Evolutionary conservation across 441 rosid species (phyloP).

Genomic region (Arabidopsis lyrata): DNA sequence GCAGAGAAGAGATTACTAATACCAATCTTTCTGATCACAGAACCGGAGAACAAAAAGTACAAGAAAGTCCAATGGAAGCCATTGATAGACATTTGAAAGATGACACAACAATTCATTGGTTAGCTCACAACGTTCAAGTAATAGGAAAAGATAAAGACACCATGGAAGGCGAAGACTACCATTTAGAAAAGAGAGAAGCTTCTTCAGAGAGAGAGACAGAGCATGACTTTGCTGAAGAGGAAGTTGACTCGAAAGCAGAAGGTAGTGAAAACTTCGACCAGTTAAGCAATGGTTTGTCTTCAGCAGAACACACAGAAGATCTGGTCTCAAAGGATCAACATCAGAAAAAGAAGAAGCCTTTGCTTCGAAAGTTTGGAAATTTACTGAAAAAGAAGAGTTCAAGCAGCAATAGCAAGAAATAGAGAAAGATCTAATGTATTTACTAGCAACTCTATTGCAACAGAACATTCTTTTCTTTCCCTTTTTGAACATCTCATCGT

Average conservation of each 20-base stretch:
- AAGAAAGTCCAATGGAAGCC: conserved; percentile 53
- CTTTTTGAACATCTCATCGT: conserved; percentile 13
- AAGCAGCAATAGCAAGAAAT: conserved; percentile 52
- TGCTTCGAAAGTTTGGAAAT: conserved; percentile 84
- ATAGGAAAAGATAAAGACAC: conserved; percentile 62
- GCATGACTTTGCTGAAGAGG: conserved; percentile 71
- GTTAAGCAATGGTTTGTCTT: conserved; percentile 59
- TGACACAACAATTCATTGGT: conserved; percentile 38
- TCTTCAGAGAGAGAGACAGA: conserved; percentile 81
- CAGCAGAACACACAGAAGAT: conserved; percentile 59
- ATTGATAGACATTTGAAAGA: conserved; percentile 42
- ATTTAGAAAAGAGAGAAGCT: conserved; percentile 83
- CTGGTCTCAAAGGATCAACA: conserved; percentile 69
- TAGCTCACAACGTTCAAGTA: conserved; percentile 31
- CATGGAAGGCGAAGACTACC: conserved; percentile 76
- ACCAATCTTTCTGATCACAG: conserved; percentile 49
- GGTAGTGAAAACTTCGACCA: conserved; percentile 65
- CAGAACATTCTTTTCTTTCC: conserved; percentile 26
- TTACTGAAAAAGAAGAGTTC: conserved; percentile 80
- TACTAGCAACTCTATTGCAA: conserved; percentile 14
- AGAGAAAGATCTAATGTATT: conserved; percentile 35
- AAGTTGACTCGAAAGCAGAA: conserved; percentile 72
- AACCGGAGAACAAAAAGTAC: conserved; percentile 41
- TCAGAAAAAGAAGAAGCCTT: conserved; percentile 88
- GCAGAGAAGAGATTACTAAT: conserved; percentile 61